Conservation (phyloP, 805 yeast genomes). For the Saturnispora bothae region DNA sequence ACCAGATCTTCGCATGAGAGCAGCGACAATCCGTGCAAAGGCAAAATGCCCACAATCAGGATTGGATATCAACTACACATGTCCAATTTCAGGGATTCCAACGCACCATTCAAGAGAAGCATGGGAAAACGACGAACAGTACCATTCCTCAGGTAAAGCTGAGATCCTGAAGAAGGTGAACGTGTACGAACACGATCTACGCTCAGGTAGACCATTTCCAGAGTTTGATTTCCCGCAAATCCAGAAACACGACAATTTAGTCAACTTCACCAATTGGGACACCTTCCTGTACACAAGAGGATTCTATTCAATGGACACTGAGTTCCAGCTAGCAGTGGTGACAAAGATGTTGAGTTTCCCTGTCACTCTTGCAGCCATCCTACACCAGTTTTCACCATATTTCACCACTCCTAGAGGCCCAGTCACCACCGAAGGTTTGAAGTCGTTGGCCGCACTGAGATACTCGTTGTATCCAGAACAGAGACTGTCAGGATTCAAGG, state of each 20-base stretch:
- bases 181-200: constrained; percentile 85
- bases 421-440: constrained; percentile 81
- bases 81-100: constrained; percentile 93
- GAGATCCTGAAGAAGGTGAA: constrained; percentile 78
- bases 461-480: constrained; percentile 77
- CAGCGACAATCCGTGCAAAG: constrained; percentile 77
- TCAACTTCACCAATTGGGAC: constrained; percentile 85
- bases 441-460: constrained; percentile 84
- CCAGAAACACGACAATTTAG: constrained; percentile 63
- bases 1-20: constrained; percentile 78
- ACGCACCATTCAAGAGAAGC: constrained; percentile 88
- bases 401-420: constrained; percentile 76
- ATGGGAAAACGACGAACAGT: constrained; percentile 71
- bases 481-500: constrained; percentile 52
- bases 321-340: constrained; percentile 88
- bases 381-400: constrained; percentile 84
- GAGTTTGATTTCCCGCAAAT: constrained; percentile 87
- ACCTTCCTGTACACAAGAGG: constrained; percentile 85
- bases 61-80: constrained; percentile 68
- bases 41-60: constrained; percentile 89
- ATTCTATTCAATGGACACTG: constrained; percentile 93
- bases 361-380: constrained; percentile 69
- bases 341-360: constrained; percentile 94
- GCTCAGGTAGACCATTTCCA: constrained; percentile 90
- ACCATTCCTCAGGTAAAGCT: constrained; percentile 57